Evolutionary conservation across 2,329 filamentous ascomycete species (phyloP).

Genomic region (Thermomyces lanuginosus): DNA sequence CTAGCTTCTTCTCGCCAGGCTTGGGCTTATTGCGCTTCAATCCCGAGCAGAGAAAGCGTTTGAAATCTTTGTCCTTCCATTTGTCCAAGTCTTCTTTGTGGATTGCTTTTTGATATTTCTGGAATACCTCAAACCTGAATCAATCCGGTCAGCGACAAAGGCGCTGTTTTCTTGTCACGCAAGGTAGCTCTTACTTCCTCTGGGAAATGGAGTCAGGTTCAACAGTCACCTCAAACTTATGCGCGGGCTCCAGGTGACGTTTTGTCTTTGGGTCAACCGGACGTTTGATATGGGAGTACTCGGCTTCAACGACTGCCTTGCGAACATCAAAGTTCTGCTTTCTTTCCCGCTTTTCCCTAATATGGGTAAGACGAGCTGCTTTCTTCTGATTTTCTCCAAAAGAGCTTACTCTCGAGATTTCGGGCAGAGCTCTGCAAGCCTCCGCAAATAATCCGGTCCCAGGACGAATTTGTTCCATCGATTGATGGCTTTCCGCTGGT

Average conservation of each 20-base stretch:
- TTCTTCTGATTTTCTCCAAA: background rate
- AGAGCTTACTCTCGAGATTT: constrained; percentile 26
- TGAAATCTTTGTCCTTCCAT: constrained; percentile 30
- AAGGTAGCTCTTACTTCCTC: constrained; percentile 23
- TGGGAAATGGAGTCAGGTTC: constrained; percentile 32
- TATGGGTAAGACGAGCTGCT: constrained; percentile 6
- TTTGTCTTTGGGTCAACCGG: constrained; percentile 30
- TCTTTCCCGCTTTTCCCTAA: constrained; percentile 29
- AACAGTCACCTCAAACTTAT: constrained; percentile 33
- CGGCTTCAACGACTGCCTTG: constrained; percentile 26
- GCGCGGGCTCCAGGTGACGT: constrained; percentile 30
- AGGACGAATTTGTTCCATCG: constrained; percentile 33
- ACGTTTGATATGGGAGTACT: constrained; percentile 28
- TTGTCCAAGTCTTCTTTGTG: constrained; percentile 30
- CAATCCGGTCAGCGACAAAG: background rate
- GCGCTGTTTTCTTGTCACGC: constrained; percentile 1
- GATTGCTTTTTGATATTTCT: constrained; percentile 31
- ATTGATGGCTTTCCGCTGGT: constrained; percentile 33
- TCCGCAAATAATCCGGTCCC: constrained; percentile 31
- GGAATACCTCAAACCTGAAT: constrained; percentile 28
- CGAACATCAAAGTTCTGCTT: constrained; percentile 29
- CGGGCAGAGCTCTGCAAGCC: constrained; percentile 30
- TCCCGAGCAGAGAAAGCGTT: constrained; percentile 32
- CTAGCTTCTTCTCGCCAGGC: constrained; percentile 27
- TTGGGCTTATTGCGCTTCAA: constrained; percentile 24